Evolutionary conservation across 2,329 filamentous ascomycete species (phyloP).

Genomic region (Colletotrichum tropicale): DNA sequence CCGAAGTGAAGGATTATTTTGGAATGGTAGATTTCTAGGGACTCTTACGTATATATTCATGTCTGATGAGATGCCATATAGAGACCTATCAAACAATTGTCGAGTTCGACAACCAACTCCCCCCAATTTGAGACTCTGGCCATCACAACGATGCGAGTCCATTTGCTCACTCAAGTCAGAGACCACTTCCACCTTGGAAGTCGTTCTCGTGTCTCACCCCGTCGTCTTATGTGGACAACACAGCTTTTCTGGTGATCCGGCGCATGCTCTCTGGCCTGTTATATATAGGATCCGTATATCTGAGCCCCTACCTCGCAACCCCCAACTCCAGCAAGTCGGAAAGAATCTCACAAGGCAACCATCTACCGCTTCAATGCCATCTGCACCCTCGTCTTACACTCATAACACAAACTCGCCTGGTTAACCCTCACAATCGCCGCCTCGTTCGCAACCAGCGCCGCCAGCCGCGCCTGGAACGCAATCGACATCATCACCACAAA

Average conservation of each 20-base stretch:
- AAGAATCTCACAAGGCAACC: neutral
- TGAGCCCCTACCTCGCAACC: neutral
- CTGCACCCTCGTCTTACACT: slow-evolving; percentile 16
- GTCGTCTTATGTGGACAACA: fast-evolving
- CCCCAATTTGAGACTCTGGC: no score
- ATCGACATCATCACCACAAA: slow-evolving; percentile 9
- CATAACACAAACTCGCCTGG: slow-evolving; percentile 11
- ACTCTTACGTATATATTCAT: neutral
- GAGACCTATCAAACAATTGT: neutral
- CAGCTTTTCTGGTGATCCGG: fast-evolving
- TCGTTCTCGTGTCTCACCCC: fast-evolving
- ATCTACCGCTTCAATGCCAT: neutral
- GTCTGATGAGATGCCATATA: neutral
- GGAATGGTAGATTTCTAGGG: neutral
- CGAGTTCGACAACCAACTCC: fast-evolving
- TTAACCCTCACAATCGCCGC: slow-evolving; percentile 11
- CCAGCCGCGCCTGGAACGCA: slow-evolving; percentile 12
- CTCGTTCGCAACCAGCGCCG: slow-evolving; percentile 1
- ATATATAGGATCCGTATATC: neutral
- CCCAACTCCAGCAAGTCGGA: neutral
- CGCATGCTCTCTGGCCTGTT: fast-evolving
- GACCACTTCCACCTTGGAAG: no score
- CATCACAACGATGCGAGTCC: fast-evolving
- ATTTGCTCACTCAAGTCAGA: no score
- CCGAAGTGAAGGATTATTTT: neutral